Base-by-base conservation (phyloP, 2,329 filamentous ascomycete species). In the Penicillium sp. region DNA sequence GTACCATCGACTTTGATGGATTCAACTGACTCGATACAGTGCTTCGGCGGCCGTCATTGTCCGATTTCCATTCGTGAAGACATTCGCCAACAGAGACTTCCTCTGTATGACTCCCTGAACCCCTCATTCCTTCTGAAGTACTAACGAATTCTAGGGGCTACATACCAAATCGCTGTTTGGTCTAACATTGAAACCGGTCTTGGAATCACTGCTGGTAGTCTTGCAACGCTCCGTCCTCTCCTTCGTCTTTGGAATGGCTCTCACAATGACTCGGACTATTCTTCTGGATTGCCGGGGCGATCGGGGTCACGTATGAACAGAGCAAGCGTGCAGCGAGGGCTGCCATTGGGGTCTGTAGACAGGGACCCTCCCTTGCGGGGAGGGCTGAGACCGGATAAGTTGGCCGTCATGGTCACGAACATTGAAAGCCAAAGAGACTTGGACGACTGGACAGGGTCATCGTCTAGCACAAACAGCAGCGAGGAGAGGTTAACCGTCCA, bases 211-310 rank as follows among this genome's bases (percentile, higher is more conserved):
- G 76, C 77, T 8, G 74, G 70, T 3, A 73, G 69, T 53, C 67
- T 78, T 12, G 75, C 75, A 9, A 77, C 75, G 0, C 66, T 78
- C 1, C 72, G 75, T 2, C 77, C 77, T 0, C 68, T 80, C 0
- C 62, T 79, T 8, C 72, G 66, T 15, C 29, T 67, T 31, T 55
- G 63, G 40, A 54, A 60, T 10, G 60, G 64, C 13, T 57, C 59
- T 3, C 41, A 39, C 29, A 41, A 54, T 27, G 55, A 57, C 27
- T 49, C 46, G n/a, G 44, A 57, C 3, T 60, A 63, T 47, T 48
- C 54, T 3, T 49, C 57, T 6, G 58, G 60, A 0, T 60, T 62
- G 23, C 60, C 60, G 3, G 49, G 50, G 0, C 43, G 25, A 9
- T 59, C 56, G 5, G 49, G 42, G 4, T 63, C 61, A 8, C 62